Evolutionary conservation across 1,139 yeast species (phyloP).

Genomic region (Saccharomycopsis hybrid): DNA sequence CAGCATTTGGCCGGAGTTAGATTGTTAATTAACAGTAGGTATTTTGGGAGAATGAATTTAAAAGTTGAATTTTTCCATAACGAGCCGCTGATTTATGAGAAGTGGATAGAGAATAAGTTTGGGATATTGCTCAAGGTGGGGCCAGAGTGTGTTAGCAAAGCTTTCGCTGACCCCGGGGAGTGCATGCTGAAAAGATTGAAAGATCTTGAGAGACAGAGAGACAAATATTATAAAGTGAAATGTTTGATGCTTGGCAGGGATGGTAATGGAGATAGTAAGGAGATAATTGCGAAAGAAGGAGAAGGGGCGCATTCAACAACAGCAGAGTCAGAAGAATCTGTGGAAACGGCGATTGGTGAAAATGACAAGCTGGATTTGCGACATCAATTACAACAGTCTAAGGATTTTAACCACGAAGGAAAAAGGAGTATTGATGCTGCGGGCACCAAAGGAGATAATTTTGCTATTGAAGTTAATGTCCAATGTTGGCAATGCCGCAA

Average conservation of each 20-base stretch:
- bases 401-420: too few relatives aligned
- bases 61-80: slow-evolving; percentile 36
- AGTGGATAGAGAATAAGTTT: slow-evolving; percentile 32
- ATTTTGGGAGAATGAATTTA: slow-evolving; percentile 39
- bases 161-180: slow-evolving; percentile 20
- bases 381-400: neutral
- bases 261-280: neutral
- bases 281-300: neutral
- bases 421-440: too few relatives aligned
- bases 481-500: too few relatives aligned
- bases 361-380: neutral
- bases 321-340: neutral
- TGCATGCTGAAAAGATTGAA: neutral
- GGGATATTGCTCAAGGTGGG: slow-evolving; percentile 13
- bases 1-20: slow-evolving; percentile 47
- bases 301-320: too few relatives aligned
- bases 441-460: too few relatives aligned
- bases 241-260: neutral
- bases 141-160: slow-evolving; percentile 24
- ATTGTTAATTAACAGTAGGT: slow-evolving; percentile 36
- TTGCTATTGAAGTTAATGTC: too few relatives aligned
- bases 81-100: slow-evolving; percentile 22
- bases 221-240: neutral
- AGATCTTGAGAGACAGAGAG: neutral
- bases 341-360: neutral